Base-by-base conservation (phyloP, 2,329 filamentous ascomycete species). In the Rhynchosporium agropyri region DNA sequence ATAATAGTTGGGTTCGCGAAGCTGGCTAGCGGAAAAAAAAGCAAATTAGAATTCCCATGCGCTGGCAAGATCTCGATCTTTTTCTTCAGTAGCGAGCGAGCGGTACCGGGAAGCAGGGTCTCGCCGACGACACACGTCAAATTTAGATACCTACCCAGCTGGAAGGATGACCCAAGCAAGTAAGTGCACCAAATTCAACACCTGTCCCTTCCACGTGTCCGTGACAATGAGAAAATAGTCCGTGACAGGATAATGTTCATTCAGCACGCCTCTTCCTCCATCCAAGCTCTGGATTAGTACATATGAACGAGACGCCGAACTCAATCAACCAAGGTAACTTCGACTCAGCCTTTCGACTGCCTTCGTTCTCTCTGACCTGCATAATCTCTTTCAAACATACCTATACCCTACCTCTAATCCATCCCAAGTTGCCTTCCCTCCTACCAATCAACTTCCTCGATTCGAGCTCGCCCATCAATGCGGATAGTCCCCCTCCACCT, bases 41-140 rank as follows among this genome's bases (percentile, higher is more conserved):
- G 33, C 15, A 26, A 53, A 53, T 38, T 15, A 26, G 26, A 7
- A 53, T 38, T 53, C 31, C 50, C 50, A 53, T 53, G 50, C 13
- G 50, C 31, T 53, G 50, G 50, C 33, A 53, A 38, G 50, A 53
- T 53, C 50, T 53, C 50, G 50, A 53, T 53, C 50, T 53, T n/a
- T 40, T 38, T 33, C 20, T 31, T 33, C 31, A 33, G 31, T n/a
- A 49, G 20, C 4, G 3, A 31, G 46, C 20, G 20, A n/a, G 45
- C 12, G 28, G 20, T 8, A 9, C 45, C 45, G 45, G 8, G 2
- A 15, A 6, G 20, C 3, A 29, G 46, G 46, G 29, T 49, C 20
- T 33, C 26, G 31, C 31, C 28, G 5, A 36, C 2, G 3, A 33
- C 4, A 28, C 20, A 20, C 20, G 20, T 28, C 45, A 46, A 43